phyloP scores from a whole-genome alignment of 345 rosid genomes.

The Hibiscus mutabilis region DNA sequence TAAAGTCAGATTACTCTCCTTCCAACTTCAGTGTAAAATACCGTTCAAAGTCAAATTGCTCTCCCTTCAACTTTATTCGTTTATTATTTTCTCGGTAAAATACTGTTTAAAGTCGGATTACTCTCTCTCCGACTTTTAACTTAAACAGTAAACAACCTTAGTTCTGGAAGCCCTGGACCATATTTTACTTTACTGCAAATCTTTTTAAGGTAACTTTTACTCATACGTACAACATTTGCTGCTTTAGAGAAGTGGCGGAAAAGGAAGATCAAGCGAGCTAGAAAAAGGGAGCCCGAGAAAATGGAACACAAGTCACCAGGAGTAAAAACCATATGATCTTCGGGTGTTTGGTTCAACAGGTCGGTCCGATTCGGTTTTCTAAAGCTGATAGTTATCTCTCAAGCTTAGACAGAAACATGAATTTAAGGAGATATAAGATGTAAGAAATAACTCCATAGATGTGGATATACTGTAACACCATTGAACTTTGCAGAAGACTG shows the following conservation, averaged over 20 bases:
- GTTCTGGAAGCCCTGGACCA: no score
- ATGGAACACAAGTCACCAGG: constrained; percentile 29
- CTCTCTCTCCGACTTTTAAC: no score
- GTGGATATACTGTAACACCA: not conserved
- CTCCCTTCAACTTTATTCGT: no score
- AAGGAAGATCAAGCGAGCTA: constrained; percentile 82
- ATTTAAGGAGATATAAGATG: not conserved
- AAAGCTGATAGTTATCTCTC: not conserved
- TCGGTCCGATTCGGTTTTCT: not conserved
- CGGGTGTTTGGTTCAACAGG: not conserved
- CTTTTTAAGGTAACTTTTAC: no score
- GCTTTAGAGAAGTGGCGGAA: constrained; percentile 92
- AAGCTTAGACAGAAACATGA: not conserved
- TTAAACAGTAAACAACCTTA: no score
- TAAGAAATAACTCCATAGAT: not conserved
- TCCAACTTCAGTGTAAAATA: no score
- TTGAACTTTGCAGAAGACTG: not conserved
- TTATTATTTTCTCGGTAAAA: no score
- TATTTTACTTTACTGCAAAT: no score
- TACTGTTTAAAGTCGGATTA: no score
- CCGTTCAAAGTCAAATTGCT: no score
- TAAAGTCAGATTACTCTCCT: no score
- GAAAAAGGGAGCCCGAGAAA: constrained; percentile 58
- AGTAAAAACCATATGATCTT: not conserved
- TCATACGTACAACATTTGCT: constrained; percentile 13